Base-by-base conservation (phyloP, 345 rosid genomes). In the Acer negundo region DNA sequence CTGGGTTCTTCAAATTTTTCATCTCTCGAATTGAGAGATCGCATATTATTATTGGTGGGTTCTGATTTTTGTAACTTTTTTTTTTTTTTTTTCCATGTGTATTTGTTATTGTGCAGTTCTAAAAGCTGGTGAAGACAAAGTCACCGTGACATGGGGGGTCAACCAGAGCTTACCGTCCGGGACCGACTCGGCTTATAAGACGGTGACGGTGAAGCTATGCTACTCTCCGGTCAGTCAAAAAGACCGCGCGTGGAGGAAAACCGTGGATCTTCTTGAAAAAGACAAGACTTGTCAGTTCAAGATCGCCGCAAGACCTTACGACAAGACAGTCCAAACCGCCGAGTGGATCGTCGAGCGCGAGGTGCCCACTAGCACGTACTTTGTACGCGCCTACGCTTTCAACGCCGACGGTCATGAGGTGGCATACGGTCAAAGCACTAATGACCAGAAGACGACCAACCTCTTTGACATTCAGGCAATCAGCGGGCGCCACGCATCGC, bases 241-340 rank as follows among this genome's bases (percentile, higher is more conserved):
- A 63, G 94, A 94, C 71, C 87, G 98, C 31, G 85, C 92, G 1
- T 90, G 98, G 98, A 84, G 98, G 58, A 94, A 84, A 69, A 88
- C 94, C 0, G 73, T 7, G 42, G 93, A 94, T 74, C 38, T 78
- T 31, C 73, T 92, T 10, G 13, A 20, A 55, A 92, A 84, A 79
- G 97, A 94, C 88, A 92, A 76, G 84, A 94, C 92, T 8, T 92
- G 98, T 82, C 88, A 72, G 74, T 26, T 80, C 69, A 77, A 75
- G 28, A 85, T 92, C 28, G 87, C 68, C 3, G n/a, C 84, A 4
- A 79, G 53, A 56, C 92, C 91, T 5, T 86, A 88, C 80, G 64
- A 46, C 63, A 83, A 24, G 72, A 70, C 69, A 31, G 64, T 44
- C 80, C 85, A 89, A 22, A 74, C 82, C 75, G 70, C 71, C 17